Base-by-base conservation (phyloP, 2,329 filamentous ascomycete species). In the Diaporthe citri region DNA sequence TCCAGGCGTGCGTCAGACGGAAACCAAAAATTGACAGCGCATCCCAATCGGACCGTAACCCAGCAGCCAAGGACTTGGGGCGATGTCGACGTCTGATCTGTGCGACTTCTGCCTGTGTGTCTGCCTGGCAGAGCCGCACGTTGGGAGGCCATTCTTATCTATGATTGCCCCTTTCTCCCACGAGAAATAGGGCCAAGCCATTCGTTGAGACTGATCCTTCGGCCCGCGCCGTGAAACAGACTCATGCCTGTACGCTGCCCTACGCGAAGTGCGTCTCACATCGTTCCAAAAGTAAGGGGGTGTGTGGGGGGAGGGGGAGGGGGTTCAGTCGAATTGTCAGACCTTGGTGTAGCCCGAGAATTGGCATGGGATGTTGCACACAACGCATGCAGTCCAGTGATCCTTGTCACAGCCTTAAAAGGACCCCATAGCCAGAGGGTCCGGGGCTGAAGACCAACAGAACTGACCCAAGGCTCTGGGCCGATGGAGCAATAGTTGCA, bases 61-160 rank as follows among this genome's bases (percentile, higher is more conserved):
- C 17, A 52, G 62, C n/a, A 34, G 62, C 43, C 62, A 51, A 52
- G 43, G 43, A 25, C 43, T 52, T 67, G 62, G 62, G 31, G 20
- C 20, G 20, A 31, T n/a, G 41, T 66, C 46, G 62, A 52, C 22
- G 43, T 66, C 43, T 66, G 59, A 64, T 51, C 31, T 36, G 62
- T 52, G 20, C 62, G 69, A n/a, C 31, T 71, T 34, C 31, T 59
- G 36, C 69, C 55, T 43, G 52, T 46, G 17, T 71, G 52, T 59
- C 52, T 57, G 48, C 39, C 46, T 57, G 51, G 52, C 67, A 71
- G 39, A 57, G 67, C 69, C 69, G 25, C 69, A 59, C 52, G n/a
- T 57, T 57, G 43, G 31, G 62, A 52, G 22, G n/a, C n/a, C 13
- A 5, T 12, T 20, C 13, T 17, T 36, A 15, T 22, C 20, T 46